phyloP scores from a whole-genome alignment of 2,329 filamentous ascomycete species.

The Didymellaceae sp. region DNA sequence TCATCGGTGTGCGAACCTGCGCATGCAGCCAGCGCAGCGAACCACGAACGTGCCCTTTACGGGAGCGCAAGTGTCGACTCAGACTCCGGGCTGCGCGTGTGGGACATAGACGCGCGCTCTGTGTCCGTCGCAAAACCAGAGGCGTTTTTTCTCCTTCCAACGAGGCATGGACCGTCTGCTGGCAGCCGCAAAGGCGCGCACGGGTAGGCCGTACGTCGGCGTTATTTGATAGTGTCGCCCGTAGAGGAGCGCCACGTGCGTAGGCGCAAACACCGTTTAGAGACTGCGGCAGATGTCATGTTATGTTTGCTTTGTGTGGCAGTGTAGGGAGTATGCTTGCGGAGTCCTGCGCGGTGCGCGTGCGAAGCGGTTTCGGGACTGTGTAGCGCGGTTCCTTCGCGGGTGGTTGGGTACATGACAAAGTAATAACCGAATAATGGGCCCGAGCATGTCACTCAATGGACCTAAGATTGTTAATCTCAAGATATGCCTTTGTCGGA shows the following conservation, averaged over 20 bases:
- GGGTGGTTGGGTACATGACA: not conserved
- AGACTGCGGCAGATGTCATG: not conserved
- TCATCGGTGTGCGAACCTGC: too few relatives aligned
- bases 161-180: conserved; percentile 12
- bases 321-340: too few relatives aligned
- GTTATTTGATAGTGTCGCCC: conserved; percentile 13
- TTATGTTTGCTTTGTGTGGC: not conserved
- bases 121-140: conserved; percentile 10
- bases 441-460: not conserved
- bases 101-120: conserved; percentile 17
- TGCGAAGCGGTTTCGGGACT: not conserved
- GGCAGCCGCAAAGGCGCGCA: conserved; percentile 3
- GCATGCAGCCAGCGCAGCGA: too few relatives aligned
- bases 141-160: too few relatives aligned
- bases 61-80: too few relatives aligned
- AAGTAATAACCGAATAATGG: not conserved
- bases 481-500: not conserved
- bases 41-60: too few relatives aligned
- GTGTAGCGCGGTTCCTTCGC: not conserved
- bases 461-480: not conserved
- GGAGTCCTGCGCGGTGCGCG: too few relatives aligned
- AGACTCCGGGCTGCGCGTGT: too few relatives aligned
- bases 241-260: conserved; percentile 18
- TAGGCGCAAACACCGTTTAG: conserved; percentile 3
- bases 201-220: conserved; percentile 15